A percentile compares a stretch with the other conserved stretches of the same genome.
phyloP scores from a whole-genome alignment of 1,139 yeast genomes.

The Suhomyces maxii region DNA sequence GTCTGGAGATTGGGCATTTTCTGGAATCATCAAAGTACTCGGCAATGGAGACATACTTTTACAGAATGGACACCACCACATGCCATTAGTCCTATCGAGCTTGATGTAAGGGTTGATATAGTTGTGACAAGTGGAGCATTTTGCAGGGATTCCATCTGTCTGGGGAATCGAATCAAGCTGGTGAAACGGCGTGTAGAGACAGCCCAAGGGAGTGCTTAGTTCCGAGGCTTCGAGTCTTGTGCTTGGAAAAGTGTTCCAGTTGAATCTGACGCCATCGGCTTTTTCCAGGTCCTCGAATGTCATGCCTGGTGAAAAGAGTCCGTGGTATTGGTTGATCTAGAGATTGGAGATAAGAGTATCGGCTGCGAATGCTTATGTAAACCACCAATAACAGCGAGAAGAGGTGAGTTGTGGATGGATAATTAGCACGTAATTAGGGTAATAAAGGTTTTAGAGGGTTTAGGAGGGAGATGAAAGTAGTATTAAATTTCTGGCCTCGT shows the following conservation, averaged over 20 bases:
- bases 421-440: too few species aligned
- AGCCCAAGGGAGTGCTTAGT: conserved; percentile 39
- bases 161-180: conserved; percentile 4
- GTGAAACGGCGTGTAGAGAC: conserved; percentile 34
- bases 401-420: too few species aligned
- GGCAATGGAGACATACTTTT: conserved; percentile 26
- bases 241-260: conserved; percentile 56
- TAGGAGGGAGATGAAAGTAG: too few species aligned
- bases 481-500: too few species aligned
- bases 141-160: conserved; percentile 14
- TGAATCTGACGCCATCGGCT: conserved; percentile 51
- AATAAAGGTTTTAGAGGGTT: too few species aligned
- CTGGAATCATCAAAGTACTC: conserved; percentile 19
- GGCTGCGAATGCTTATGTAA: not conserved
- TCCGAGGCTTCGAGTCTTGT: conserved; percentile 38
- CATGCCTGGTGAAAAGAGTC: conserved; percentile 21
- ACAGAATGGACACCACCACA: conserved; percentile 48
- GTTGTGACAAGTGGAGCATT: conserved; percentile 30
- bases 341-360: not conserved
- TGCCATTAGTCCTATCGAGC: conserved; percentile 30
- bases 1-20: conserved; percentile 11
- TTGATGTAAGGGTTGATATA: conserved; percentile 31
- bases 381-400: not conserved
- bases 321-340: not conserved
- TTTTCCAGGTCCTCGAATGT: conserved; percentile 52